Evolutionary conservation across 2,329 filamentous ascomycete species (phyloP).

Genomic region (Lecanicillium sp.): DNA sequence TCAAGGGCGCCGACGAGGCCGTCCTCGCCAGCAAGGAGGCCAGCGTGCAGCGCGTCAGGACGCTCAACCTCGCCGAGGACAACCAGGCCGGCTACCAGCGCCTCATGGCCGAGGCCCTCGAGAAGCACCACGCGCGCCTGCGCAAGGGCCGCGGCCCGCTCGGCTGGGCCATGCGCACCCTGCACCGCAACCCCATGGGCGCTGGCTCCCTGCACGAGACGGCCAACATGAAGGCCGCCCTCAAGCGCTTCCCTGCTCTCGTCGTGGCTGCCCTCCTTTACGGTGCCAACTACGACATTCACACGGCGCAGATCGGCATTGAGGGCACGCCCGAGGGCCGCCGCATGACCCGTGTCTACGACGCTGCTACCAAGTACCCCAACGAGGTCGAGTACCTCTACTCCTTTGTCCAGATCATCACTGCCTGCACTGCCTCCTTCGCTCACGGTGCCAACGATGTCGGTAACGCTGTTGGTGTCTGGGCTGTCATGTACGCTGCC

Average conservation of each 20-base stretch:
- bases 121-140: constrained; percentile 57
- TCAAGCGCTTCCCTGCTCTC: constrained; percentile 64
- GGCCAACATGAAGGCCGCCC: constrained; percentile 58
- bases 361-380: constrained; percentile 56
- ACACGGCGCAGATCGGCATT: constrained; percentile 66
- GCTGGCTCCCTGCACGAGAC: constrained; percentile 68
- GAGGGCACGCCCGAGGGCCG: constrained; percentile 65
- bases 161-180: constrained; percentile 77
- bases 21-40: constrained; percentile 29
- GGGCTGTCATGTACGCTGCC: constrained; percentile 63
- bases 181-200: constrained; percentile 68
- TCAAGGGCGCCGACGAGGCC: constrained; percentile 21
- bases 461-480: constrained; percentile 63
- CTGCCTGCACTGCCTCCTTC: constrained; percentile 67
- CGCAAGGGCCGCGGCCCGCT: constrained; percentile 58
- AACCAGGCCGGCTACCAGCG: constrained; percentile 53
- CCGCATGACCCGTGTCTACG: constrained; percentile 65
- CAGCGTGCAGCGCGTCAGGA: constrained; percentile 37
- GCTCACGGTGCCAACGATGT: constrained; percentile 75
- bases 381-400: constrained; percentile 67
- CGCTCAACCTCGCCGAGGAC: constrained; percentile 40
- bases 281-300: constrained; percentile 76
- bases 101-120: constrained; percentile 50
- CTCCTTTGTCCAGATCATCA: constrained; percentile 60
- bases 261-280: constrained; percentile 60